Evolutionary conservation across 257 asterid species (phyloP).

Genomic region (Paulownia fortunei): DNA sequence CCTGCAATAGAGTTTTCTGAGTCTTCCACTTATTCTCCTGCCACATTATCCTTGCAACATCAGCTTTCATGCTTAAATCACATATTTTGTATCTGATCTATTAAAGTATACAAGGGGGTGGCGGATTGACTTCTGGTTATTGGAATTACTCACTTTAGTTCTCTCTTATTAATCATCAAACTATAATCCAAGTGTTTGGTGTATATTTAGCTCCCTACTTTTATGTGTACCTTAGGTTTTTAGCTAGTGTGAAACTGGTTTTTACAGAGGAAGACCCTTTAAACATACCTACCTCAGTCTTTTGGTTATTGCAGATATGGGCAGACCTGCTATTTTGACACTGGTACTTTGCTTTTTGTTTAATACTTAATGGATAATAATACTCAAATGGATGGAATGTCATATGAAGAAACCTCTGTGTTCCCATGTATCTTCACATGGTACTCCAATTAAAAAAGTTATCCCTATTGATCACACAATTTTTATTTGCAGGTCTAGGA

Average conservation of each 20-base stretch:
- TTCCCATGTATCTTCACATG: background rate
- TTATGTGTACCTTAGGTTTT: background rate
- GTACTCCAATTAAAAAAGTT: background rate
- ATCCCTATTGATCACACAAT: slow-evolving; percentile 8
- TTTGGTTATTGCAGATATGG: slow-evolving; percentile 4
- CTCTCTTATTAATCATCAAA: background rate
- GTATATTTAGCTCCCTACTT: background rate
- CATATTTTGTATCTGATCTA: background rate
- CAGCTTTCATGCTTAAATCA: background rate
- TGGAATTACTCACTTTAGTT: no score
- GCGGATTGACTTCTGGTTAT: no score
- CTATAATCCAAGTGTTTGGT: background rate
- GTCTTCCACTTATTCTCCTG: background rate
- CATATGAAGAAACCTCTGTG: background rate
- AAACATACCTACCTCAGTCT: background rate
- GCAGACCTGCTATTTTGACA: background rate
- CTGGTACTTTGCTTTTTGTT: background rate
- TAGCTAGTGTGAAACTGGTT: background rate
- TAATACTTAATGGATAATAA: background rate
- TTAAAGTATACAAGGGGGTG: background rate
- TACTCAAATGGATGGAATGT: slow-evolving; percentile 5
- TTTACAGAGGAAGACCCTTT: background rate
- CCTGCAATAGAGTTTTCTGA: slow-evolving; percentile 7
- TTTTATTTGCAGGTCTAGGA: slow-evolving; percentile 68
- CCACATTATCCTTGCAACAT: background rate